These are phyloP conservation scores for Puccinia polysora DNA, from an alignment of 1,284 basidiomycete species.

Conservation along the genomic window DNA sequence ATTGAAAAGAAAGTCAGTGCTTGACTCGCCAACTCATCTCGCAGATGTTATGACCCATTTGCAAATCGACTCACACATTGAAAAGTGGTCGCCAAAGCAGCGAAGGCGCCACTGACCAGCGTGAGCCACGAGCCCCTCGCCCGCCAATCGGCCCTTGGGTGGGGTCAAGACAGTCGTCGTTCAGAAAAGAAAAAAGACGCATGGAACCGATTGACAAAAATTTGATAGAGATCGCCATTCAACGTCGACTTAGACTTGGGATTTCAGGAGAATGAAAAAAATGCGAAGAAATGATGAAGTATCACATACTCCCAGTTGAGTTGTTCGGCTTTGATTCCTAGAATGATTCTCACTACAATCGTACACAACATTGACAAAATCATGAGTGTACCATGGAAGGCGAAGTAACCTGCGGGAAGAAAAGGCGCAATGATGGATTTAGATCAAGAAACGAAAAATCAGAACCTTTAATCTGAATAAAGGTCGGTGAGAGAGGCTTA, in stretches of 20 bases:
- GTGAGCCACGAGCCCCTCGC: not conserved
- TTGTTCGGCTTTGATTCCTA: not conserved
- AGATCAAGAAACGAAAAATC: not conserved
- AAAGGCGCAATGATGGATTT: not conserved
- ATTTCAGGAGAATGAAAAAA: not conserved
- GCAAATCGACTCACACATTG: slow-evolving; percentile 15
- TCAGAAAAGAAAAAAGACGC: no score
- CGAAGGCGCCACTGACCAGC: not conserved
- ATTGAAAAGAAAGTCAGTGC: no score
- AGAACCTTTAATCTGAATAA: not conserved
- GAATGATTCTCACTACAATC: not conserved
- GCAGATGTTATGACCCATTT: no score
- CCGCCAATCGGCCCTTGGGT: not conserved
- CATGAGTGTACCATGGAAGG: not conserved
- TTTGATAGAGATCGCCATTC: not conserved
- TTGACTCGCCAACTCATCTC: no score
- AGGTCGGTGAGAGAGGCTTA: not conserved
- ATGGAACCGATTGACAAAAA: no score
- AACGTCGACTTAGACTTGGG: not conserved
- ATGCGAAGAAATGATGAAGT: not conserved
- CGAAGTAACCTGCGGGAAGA: not conserved
- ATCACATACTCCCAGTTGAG: slow-evolving; percentile 1
- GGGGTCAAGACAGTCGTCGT: no score
- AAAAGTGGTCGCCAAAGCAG: slow-evolving; percentile 1
- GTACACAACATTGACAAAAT: slow-evolving; percentile 2